A percentile compares a stretch with the other conserved stretches of the same genome.
phyloP scores from a whole-genome alignment of 2,329 filamentous ascomycete genomes.

The Fusarium sp. region DNA sequence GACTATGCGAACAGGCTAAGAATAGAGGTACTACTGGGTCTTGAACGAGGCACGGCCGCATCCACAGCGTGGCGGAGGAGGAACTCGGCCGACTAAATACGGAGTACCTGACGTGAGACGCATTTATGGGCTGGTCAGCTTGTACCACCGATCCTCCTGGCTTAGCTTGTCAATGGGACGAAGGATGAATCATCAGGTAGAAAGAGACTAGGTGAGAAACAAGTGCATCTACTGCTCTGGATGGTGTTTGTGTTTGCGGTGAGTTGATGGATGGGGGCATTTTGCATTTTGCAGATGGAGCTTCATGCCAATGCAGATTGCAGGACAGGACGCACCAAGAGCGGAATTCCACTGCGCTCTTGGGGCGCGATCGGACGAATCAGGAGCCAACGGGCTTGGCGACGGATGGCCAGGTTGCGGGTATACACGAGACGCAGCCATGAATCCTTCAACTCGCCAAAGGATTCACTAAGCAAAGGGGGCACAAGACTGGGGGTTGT shows the following conservation, averaged over 20 bases:
- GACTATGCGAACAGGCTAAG: neutral
- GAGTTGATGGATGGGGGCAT: too few species aligned
- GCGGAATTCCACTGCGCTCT: neutral
- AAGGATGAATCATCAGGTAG: neutral
- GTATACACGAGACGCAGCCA: slow-evolving; percentile 33
- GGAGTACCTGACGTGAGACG: slow-evolving; percentile 13
- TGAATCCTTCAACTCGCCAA: slow-evolving; percentile 25
- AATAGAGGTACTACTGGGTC: slow-evolving; percentile 4
- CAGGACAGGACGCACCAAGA: slow-evolving; percentile 32
- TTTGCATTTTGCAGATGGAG: neutral
- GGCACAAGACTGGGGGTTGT: neutral
- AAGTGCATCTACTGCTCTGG: neutral
- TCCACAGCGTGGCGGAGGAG: neutral
- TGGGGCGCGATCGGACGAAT: slow-evolving; percentile 13
- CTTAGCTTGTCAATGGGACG: neutral
- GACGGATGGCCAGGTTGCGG: slow-evolving; percentile 9
- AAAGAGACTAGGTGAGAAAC: too few species aligned
- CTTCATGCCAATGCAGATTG: slow-evolving; percentile 19
- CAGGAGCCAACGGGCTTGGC: slow-evolving; percentile 3
- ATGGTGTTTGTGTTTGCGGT: slow-evolving; percentile 5
- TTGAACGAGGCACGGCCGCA: neutral
- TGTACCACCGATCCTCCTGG: neutral
- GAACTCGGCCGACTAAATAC: neutral
- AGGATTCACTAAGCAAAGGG: slow-evolving; percentile 11
- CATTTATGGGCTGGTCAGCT: neutral